Evolutionary conservation across 164 flowering plant species (phyloP).

Genomic region (Stephania japonica): DNA sequence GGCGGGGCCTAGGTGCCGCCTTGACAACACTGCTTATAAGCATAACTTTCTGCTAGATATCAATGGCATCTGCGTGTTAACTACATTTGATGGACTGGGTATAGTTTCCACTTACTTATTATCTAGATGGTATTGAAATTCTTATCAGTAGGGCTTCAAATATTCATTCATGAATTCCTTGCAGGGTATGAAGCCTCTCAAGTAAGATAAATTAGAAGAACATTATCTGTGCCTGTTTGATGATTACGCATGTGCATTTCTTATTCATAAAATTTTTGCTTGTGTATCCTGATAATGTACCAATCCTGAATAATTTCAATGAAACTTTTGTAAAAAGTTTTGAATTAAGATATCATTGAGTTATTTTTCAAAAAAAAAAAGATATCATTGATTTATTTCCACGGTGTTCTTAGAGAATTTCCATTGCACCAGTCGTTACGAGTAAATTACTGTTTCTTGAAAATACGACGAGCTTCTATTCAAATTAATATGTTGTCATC

Average conservation of each 20-base stretch:
- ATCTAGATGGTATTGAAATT: background rate
- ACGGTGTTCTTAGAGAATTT: background rate
- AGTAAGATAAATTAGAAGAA: conserved; percentile 10
- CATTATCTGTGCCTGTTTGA: conserved; percentile 4
- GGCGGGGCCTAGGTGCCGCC: too few species aligned
- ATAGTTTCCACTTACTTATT: background rate
- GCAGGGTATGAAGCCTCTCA: conserved; percentile 31
- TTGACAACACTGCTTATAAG: too few species aligned
- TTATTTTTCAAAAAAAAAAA: too few species aligned
- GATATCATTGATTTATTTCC: background rate
- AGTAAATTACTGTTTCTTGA: background rate
- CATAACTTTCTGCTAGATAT: background rate
- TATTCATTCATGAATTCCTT: conserved; percentile 1
- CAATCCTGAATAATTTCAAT: background rate
- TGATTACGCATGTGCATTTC: conserved; percentile 1
- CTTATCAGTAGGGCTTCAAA: background rate
- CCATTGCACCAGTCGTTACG: background rate
- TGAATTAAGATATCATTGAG: background rate
- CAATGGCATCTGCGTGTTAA: background rate
- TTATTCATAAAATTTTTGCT: background rate
- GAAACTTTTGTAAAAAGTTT: background rate
- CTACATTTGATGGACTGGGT: background rate
- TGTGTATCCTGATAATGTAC: background rate
- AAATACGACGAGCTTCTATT: background rate
- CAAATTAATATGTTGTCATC: background rate